phyloP scores from a whole-genome alignment of 495 filamentous ascomycete species.

The Penicillium desertorum region DNA sequence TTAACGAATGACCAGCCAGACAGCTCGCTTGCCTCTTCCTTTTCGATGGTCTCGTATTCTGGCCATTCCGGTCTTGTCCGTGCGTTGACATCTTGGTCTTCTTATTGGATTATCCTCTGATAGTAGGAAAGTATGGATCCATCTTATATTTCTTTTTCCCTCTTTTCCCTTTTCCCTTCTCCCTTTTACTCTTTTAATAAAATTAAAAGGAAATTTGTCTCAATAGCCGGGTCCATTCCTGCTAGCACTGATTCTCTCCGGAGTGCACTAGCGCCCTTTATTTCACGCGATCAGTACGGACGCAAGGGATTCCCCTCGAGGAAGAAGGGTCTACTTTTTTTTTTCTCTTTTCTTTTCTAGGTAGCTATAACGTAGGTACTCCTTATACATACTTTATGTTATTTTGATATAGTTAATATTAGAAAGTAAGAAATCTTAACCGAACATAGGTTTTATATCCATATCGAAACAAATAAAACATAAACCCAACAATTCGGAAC shows the following conservation, averaged over 20 bases:
- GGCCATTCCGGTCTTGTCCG: slow-evolving; percentile 25
- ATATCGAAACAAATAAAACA: too few species aligned
- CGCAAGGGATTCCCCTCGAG: slow-evolving; percentile 14
- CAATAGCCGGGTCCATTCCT: slow-evolving; percentile 6
- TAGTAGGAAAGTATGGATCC: slow-evolving; percentile 9
- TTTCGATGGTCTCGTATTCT: slow-evolving; percentile 26
- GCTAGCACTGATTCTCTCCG: slow-evolving; percentile 18
- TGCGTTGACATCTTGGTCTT: slow-evolving; percentile 13
- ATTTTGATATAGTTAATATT: neutral
- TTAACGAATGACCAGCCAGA: slow-evolving; percentile 15
- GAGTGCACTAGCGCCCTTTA: slow-evolving; percentile 14
- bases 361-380: neutral
- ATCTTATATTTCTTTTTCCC: slow-evolving; percentile 5
- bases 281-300: slow-evolving; percentile 16
- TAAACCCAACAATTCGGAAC: neutral
- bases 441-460: too few species aligned
- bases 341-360: neutral
- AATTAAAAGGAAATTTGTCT: neutral
- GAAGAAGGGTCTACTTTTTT: neutral
- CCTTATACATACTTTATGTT: too few species aligned
- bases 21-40: slow-evolving; percentile 30
- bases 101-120: slow-evolving; percentile 19
- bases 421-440: too few species aligned
- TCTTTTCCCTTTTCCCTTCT: neutral
- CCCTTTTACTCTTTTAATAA: neutral